phyloP scores from a whole-genome alignment of 495 filamentous ascomycete species.

The Mycothermus thermophilus region DNA sequence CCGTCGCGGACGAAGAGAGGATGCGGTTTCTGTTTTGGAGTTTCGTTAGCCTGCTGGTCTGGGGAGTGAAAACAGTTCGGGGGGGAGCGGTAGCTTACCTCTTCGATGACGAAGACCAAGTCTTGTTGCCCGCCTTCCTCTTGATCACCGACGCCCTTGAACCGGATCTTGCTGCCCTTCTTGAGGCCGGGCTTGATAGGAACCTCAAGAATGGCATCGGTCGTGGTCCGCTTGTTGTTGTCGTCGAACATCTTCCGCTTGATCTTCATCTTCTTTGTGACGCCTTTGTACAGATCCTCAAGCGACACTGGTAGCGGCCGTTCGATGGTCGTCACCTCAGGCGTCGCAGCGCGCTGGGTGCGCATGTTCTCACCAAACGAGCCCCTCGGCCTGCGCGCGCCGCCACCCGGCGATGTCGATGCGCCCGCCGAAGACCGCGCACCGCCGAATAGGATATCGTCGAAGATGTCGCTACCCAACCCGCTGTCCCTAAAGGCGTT shows the following conservation, averaged over 20 bases:
- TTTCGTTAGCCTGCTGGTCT: background rate
- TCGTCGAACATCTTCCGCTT: constrained; percentile 90
- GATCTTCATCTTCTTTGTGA: constrained; percentile 91
- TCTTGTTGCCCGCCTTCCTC: constrained; percentile 97
- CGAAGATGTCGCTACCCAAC: constrained; percentile 32
- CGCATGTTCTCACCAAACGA: constrained; percentile 26
- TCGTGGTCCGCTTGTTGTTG: constrained; percentile 66
- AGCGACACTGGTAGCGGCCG: constrained; percentile 65
- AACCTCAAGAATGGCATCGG: constrained; percentile 84
- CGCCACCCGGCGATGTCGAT: constrained; percentile 10
- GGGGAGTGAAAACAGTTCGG: background rate
- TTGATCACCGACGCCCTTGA: constrained; percentile 88
- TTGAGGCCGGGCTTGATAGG: constrained; percentile 90
- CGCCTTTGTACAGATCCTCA: constrained; percentile 75
- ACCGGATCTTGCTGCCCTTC: constrained; percentile 94
- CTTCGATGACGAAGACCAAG: constrained; percentile 81
- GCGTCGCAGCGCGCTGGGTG: constrained; percentile 40
- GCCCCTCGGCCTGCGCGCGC: constrained; percentile 24
- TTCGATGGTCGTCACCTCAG: constrained; percentile 84
- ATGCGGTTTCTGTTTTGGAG: constrained; percentile 55
- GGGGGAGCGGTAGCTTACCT: constrained; percentile 46
- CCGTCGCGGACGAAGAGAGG: constrained; percentile 69
- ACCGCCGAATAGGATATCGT: constrained; percentile 20
- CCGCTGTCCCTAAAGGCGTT: constrained; percentile 55
- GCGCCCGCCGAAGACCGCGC: constrained; percentile 15